Evolutionary conservation across 257 asterid species (phyloP).

Genomic region (Solanum sparsipilum): DNA sequence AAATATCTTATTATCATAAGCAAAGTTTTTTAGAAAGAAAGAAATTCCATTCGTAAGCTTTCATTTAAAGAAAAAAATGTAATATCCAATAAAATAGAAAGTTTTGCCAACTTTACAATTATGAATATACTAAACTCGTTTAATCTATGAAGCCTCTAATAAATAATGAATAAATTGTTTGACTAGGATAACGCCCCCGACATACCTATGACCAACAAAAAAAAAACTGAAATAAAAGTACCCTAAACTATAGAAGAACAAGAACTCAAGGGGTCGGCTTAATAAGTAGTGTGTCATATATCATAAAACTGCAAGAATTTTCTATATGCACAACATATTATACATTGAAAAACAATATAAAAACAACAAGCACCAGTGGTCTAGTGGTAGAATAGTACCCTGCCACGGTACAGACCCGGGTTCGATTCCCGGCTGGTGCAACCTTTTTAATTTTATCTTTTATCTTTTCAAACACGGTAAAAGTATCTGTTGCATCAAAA

Average conservation of each 20-base stretch:
- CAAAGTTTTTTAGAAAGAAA: background rate
- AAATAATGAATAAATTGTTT: too few relatives aligned
- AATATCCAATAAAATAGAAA: background rate
- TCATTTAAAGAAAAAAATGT: background rate
- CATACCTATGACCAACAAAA: too few relatives aligned
- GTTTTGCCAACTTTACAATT: background rate
- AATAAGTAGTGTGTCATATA: background rate
- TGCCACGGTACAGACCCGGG: conserved; percentile 96
- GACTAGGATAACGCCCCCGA: background rate
- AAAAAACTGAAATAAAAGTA: background rate
- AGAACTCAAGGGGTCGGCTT: background rate
- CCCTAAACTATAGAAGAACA: background rate
- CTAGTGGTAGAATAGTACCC: conserved; percentile 95
- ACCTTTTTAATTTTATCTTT: too few relatives aligned
- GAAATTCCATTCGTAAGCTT: background rate
- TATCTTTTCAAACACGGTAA: too few relatives aligned
- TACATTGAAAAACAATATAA: too few relatives aligned
- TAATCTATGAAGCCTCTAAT: background rate
- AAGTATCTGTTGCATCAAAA: background rate
- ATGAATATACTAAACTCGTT: background rate
- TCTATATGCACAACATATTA: too few relatives aligned
- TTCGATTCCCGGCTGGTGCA: conserved; percentile 95
- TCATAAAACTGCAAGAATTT: background rate
- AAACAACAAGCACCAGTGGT: conserved; percentile 53
- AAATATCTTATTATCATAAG: background rate